Conservation (phyloP, 768 basidiomycete species). For the Dioszegia hungarica region DNA sequence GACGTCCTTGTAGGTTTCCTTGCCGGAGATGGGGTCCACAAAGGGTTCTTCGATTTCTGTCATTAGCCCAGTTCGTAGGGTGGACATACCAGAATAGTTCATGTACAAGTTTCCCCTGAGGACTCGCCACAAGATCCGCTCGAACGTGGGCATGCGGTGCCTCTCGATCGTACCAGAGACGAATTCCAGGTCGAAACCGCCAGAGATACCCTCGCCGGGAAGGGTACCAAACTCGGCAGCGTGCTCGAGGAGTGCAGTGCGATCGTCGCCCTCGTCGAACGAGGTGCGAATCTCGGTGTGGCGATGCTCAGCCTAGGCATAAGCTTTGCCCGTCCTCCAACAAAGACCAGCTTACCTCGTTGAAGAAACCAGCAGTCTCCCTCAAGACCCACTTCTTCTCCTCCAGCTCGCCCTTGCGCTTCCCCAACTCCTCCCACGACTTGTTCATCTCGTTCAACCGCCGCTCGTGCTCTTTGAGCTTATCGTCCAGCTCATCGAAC, state of each 20-base stretch:
- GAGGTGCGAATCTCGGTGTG: conserved; percentile 77
- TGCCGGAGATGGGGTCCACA: conserved; percentile 74
- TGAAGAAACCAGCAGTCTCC: conserved; percentile 95
- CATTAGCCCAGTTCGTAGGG: conserved; percentile 6
- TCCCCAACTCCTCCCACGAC: conserved; percentile 81
- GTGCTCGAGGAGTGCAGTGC: conserved; percentile 67
- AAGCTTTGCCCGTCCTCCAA: background rate
- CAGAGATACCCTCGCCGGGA: conserved; percentile 43
- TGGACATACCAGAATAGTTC: conserved; percentile 58
- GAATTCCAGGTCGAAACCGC: conserved; percentile 83
- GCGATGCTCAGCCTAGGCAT: conserved; percentile 65
- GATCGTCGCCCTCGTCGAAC: conserved; percentile 76
- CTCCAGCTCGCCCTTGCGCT: conserved; percentile 75
- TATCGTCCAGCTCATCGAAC: conserved; percentile 86
- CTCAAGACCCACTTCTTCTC: conserved; percentile 91
- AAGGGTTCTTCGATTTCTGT: conserved; percentile 85
- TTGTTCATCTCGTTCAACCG: conserved; percentile 85
- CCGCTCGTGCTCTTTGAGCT: conserved; percentile 77
- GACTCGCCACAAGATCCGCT: conserved; percentile 96
- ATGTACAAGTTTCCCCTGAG: conserved; percentile 97
- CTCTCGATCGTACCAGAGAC: conserved; percentile 96
- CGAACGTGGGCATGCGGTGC: conserved; percentile 82
- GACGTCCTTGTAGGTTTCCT: conserved; percentile 90
- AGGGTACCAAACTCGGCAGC: conserved; percentile 63
- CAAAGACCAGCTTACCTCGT: conserved; percentile 57